phyloP scores from a whole-genome alignment of 2,329 filamentous ascomycete genomes.

The Pseudopyrenochaeta lycopersici region DNA sequence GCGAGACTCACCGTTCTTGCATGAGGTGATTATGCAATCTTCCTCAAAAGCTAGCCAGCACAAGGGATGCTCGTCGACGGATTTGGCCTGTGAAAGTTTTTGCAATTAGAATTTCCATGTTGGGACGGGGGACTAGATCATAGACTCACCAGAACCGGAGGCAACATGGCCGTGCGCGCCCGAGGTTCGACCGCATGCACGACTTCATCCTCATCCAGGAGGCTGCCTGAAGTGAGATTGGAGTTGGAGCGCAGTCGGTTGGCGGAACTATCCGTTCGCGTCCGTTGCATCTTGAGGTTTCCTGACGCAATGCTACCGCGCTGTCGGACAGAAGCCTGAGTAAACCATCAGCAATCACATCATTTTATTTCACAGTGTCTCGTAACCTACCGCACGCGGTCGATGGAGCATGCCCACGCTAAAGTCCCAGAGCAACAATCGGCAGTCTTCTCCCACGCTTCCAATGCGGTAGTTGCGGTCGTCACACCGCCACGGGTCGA shows the following conservation, averaged over 20 bases:
- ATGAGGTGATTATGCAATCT: conserved; percentile 90
- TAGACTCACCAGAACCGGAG: conserved; percentile 83
- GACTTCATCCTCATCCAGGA: conserved; percentile 69
- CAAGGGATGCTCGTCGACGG: conserved; percentile 84
- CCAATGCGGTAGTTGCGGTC: conserved; percentile 95
- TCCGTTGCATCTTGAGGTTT: conserved; percentile 53
- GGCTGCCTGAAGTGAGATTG: conserved; percentile 63
- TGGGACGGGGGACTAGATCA: conserved; percentile 1
- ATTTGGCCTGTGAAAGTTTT: conserved; percentile 69
- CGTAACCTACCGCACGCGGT: conserved; percentile 76
- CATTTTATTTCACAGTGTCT: background rate
- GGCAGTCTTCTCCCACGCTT: conserved; percentile 92
- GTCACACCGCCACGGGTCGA: conserved; percentile 97
- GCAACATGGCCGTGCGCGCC: conserved; percentile 82
- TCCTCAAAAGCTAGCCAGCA: conserved; percentile 95
- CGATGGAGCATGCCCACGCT: conserved; percentile 95
- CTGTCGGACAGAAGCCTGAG: conserved; percentile 65
- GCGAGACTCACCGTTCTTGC: conserved; percentile 76
- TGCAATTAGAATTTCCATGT: conserved; percentile 6
- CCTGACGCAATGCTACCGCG: conserved; percentile 61
- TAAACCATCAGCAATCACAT: conserved; percentile 10
- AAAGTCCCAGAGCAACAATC: conserved; percentile 95
- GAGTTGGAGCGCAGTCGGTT: conserved; percentile 76
- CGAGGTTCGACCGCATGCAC: conserved; percentile 87
- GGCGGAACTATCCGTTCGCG: conserved; percentile 69